Evolutionary conservation across 2,329 filamentous ascomycete genomes (phyloP).

Genomic region (Emergomyces pasteurianus): DNA sequence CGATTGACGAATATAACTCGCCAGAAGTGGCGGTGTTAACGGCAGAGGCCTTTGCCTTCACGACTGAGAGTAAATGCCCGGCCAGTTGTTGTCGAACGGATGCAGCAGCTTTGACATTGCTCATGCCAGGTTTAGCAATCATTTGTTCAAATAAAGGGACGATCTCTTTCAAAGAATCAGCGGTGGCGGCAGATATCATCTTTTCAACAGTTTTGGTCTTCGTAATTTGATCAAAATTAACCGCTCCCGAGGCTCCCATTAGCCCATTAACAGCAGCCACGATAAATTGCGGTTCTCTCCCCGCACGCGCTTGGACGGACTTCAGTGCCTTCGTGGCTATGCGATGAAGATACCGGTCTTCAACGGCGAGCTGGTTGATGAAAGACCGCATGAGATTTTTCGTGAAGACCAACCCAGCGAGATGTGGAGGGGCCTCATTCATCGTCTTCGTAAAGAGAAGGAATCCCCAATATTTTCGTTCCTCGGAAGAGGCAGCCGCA

Average conservation of each 20-base stretch:
- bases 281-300: slow-evolving; percentile 48
- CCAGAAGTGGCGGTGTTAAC: slow-evolving; percentile 18
- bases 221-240: slow-evolving; percentile 76
- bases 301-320: slow-evolving; percentile 52
- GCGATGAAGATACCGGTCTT: slow-evolving; percentile 67
- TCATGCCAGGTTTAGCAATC: slow-evolving; percentile 34
- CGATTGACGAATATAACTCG: slow-evolving; percentile 31
- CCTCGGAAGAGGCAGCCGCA: slow-evolving; percentile 65
- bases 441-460: slow-evolving; percentile 72
- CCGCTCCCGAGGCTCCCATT: slow-evolving; percentile 56
- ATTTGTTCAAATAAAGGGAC: slow-evolving; percentile 40
- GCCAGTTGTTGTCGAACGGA: slow-evolving; percentile 38
- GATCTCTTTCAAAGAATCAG: slow-evolving; percentile 39
- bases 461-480: slow-evolving; percentile 87
- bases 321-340: slow-evolving; percentile 68
- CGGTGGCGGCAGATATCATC: slow-evolving; percentile 50
- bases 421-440: slow-evolving; percentile 35
- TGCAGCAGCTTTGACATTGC: slow-evolving; percentile 35
- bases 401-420: slow-evolving; percentile 58
- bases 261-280: slow-evolving; percentile 52
- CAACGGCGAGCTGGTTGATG: slow-evolving; percentile 67
- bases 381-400: slow-evolving; percentile 71
- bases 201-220: slow-evolving; percentile 76
- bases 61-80: slow-evolving; percentile 40
- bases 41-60: slow-evolving; percentile 30